A percentile compares a stretch with the other conserved stretches of the same genome.
phyloP scores from a whole-genome alignment of 208 protist genomes.

The Novymonas esmeraldas region DNA sequence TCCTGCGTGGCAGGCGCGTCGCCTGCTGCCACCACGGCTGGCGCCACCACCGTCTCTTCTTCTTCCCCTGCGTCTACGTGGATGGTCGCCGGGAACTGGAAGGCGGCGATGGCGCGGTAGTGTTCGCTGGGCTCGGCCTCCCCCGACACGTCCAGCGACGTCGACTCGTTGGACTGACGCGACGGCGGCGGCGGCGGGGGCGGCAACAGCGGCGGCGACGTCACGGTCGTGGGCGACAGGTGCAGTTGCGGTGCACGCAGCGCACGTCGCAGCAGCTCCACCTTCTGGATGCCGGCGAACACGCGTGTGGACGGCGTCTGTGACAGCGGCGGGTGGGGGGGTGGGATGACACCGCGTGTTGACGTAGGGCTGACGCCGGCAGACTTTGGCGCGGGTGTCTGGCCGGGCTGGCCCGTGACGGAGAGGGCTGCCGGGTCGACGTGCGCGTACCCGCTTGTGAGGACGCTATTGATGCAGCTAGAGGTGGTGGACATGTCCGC shows the following conservation, averaged over 20 bases:
- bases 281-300: slow-evolving; percentile 15
- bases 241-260: slow-evolving; percentile 11
- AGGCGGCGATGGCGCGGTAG: no score
- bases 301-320: slow-evolving; percentile 8
- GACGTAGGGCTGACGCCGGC: not conserved
- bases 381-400: not conserved
- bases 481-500: no score
- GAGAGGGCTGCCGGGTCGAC: not conserved
- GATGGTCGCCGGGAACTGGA: no score
- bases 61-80: no score
- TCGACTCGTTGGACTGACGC: not conserved
- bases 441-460: no score
- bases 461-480: no score
- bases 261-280: slow-evolving; percentile 13
- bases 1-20: no score
- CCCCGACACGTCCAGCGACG: no score
- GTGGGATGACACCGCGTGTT: not conserved
- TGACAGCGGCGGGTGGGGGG: not conserved
- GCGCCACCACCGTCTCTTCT: not conserved
- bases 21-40: no score
- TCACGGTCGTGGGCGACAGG: not conserved
- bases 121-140: no score
- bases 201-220: not conserved
- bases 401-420: not conserved
- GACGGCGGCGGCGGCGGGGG: not conserved